Evolutionary conservation across 805 yeast genomes (phyloP).

Genomic region (Yamadazyma olivae): DNA sequence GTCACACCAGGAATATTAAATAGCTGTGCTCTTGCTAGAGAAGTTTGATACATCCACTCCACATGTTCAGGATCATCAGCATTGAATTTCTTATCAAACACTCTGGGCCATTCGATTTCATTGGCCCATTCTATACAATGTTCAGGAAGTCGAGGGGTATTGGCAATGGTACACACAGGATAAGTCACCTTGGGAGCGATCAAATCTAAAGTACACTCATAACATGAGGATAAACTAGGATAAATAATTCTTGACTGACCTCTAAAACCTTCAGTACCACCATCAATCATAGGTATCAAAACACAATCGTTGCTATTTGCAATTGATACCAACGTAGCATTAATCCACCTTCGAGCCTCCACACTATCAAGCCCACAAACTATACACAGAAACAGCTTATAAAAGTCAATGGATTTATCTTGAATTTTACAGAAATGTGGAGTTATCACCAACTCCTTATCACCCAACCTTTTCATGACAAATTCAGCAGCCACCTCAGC

Average conservation of each 20-base stretch:
- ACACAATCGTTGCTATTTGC: constrained; percentile 44
- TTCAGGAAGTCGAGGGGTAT: constrained; percentile 90
- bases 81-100: constrained; percentile 51
- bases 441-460: constrained; percentile 36
- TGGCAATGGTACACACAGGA: constrained; percentile 92
- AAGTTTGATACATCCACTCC: constrained; percentile 54
- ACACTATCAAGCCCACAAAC: constrained; percentile 88
- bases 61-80: constrained; percentile 68
- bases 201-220: constrained; percentile 85
- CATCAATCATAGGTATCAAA: constrained; percentile 66
- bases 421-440: constrained; percentile 65
- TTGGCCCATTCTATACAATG: constrained; percentile 93
- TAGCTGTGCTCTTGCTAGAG: constrained; percentile 56
- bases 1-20: constrained; percentile 79
- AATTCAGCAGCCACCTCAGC: constrained; percentile 63
- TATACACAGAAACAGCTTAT: constrained; percentile 64
- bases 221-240: constrained; percentile 85
- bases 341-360: constrained; percentile 90
- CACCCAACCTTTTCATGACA: constrained; percentile 44
- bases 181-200: constrained; percentile 62
- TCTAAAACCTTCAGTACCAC: constrained; percentile 92
- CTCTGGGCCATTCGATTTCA: constrained; percentile 67
- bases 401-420: constrained; percentile 58
- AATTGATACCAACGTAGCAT: constrained; percentile 59
- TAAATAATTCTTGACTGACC: constrained; percentile 88